Conservation (phyloP, 2,329 filamentous ascomycete genomes). For the Aureobasidium melanogenum region DNA sequence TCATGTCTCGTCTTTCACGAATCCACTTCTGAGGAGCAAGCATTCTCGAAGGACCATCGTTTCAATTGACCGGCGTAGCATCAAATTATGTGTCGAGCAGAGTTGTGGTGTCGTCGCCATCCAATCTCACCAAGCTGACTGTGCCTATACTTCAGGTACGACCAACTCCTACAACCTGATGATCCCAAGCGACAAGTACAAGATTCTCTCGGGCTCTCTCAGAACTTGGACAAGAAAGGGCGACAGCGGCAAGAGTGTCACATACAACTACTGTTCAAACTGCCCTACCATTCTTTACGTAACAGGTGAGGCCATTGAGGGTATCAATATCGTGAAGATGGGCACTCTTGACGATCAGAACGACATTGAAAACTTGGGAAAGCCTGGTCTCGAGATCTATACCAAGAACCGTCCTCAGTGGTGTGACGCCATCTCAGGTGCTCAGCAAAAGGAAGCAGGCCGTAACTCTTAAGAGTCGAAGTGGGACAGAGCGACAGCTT, state of each 20-base stretch:
- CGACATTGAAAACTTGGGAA: constrained; percentile 15
- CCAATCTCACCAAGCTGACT: background rate
- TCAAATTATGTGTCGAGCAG: background rate
- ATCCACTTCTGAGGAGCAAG: background rate
- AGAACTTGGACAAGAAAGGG: constrained; percentile 20
- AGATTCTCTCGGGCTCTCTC: constrained; percentile 19
- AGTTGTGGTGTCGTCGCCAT: background rate
- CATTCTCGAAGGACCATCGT: background rate
- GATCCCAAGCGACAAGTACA: constrained; percentile 22
- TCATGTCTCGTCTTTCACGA: background rate
- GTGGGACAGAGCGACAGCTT: background rate
- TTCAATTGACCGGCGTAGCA: background rate
- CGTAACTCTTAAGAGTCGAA: background rate
- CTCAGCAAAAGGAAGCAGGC: constrained; percentile 20
- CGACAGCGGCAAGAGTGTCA: constrained; percentile 24
- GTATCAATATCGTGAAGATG: constrained; percentile 23
- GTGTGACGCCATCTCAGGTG: constrained; percentile 18
- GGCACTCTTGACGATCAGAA: constrained; percentile 25
- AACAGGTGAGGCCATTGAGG: constrained; percentile 18
- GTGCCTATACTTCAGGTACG: constrained; percentile 7
- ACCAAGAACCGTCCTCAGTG: constrained; percentile 23
- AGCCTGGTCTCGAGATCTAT: constrained; percentile 23
- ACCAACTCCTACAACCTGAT: constrained; percentile 24
- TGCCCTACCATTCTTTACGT: constrained; percentile 24
- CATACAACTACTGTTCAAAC: constrained; percentile 23